Evolutionary conservation across 495 filamentous ascomycete genomes (phyloP), one percentile per base, ranked within the genome.

Genomic region (Aspergillus hancockii): DNA sequence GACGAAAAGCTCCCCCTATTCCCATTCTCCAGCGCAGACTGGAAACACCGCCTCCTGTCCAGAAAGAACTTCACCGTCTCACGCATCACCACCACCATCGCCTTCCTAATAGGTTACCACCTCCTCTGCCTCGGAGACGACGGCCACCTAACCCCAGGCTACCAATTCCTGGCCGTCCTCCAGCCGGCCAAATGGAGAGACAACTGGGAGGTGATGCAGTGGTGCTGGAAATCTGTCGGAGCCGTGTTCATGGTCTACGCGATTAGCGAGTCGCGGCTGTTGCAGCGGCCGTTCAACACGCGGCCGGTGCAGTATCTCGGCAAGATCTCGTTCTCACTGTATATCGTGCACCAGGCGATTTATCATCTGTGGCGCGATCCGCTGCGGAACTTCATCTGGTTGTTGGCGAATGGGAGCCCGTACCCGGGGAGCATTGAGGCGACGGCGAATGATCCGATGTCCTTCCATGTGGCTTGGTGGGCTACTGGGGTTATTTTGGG

Each of bases 1-100:
- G 80, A 18, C 76, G 82, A 56, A 74, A 79, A 41, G 71, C 78
- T 73, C 23, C 54, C 36, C 75, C 10, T 70, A 68, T 23, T 23
- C 43, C 12, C 43, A 3, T 23, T 47, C 43, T 10, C 43, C 19
- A 1, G 18, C 18, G 3, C 43, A 8, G 23, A 9, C 19, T 8
- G 19, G 21, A 47, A 47, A 47, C 1, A 22, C 1, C 19, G 43
- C 14, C 38, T 41, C 38, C 14, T 41, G 2, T n/a, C 14, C 13
- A 12, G 38, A 6, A 16, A 18, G 14, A 41, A 41, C 9, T n/a
- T 52, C 47, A 52, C 30, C 32, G 6, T 54, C 19, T 19, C 51
- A 3, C 28, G 32, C 19, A 54, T 60, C 28, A 40, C 9, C 23
- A 55, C 36, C 5, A 31, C 22, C n/a, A 16, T 68, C 41, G 38